Conservation (phyloP, 129 eudicot genomes). For the Flaveria trinervia region DNA sequence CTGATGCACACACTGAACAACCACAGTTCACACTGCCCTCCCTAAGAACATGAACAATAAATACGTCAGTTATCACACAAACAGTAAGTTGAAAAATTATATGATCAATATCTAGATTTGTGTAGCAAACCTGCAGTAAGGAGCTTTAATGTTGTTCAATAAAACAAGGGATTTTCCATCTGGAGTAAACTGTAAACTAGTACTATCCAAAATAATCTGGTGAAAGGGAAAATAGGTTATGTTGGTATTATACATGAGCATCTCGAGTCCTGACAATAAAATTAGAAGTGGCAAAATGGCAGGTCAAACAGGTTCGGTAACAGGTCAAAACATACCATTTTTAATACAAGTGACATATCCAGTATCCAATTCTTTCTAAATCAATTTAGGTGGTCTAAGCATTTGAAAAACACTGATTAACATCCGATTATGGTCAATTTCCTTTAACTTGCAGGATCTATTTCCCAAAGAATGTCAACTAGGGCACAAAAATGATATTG, state of each 20-base stretch:
- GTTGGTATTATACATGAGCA: not conserved
- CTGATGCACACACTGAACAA: conserved; percentile 65
- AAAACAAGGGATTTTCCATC: conserved; percentile 67
- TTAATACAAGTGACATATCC: not conserved
- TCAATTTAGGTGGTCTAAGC: conserved; percentile 6
- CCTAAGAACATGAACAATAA: conserved; percentile 41
- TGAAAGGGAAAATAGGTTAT: conserved; percentile 21
- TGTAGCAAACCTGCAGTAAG: conserved; percentile 70
- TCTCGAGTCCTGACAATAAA: not conserved
- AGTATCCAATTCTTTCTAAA: not conserved
- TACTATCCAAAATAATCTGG: conserved; percentile 59
- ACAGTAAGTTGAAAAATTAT: conserved; percentile 17
- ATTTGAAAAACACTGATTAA: not conserved
- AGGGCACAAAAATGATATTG: conserved; percentile 1
- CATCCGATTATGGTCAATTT: not conserved
- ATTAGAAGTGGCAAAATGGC: not conserved
- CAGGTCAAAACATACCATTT: conserved; percentile 2
- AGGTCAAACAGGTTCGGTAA: not conserved
- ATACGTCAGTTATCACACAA: conserved; percentile 20
- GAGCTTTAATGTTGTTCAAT: conserved; percentile 56
- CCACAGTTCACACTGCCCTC: conserved; percentile 56
- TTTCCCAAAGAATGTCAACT: conserved; percentile 29
- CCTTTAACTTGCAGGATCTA: conserved; percentile 16
- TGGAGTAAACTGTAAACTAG: conserved; percentile 76
- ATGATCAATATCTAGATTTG: conserved; percentile 6